A percentile compares a stretch with the other conserved stretches of the same genome.
These are phyloP conservation scores for Arthrobotrys conoides DNA, from an alignment of 2,329 filamentous ascomycete species.

Conservation along the genomic window DNA sequence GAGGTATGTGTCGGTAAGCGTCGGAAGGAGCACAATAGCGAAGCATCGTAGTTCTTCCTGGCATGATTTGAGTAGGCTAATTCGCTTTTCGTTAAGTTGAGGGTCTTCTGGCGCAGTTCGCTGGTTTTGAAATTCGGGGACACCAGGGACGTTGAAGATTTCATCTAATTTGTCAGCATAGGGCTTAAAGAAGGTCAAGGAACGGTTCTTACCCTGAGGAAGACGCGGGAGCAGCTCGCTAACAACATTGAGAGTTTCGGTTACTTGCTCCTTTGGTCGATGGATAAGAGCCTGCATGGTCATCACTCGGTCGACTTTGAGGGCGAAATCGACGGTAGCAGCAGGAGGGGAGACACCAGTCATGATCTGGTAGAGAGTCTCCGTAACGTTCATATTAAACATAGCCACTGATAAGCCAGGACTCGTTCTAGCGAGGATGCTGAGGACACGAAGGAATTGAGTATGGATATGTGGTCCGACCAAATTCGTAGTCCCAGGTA, in stretches of 20 bases:
- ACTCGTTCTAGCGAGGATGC: constrained; percentile 90
- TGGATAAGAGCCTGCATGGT: constrained; percentile 99
- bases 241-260: constrained; percentile 96
- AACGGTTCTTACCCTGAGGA: constrained; percentile 71
- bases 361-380: constrained; percentile 96
- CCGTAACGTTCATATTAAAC: constrained; percentile 95
- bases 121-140: constrained; percentile 64
- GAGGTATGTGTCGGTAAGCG: constrained; percentile 94
- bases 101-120: constrained; percentile 65
- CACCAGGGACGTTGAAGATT: constrained; percentile 68
- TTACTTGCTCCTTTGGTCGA: constrained; percentile 93
- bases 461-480: constrained; percentile 96
- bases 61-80: constrained; percentile 86
- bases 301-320: constrained; percentile 93
- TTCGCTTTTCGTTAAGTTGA: constrained; percentile 81
- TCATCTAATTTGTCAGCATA: constrained; percentile 68
- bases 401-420: constrained; percentile 88
- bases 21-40: constrained; percentile 91
- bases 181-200: constrained; percentile 33
- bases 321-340: constrained; percentile 81
- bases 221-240: constrained; percentile 90
- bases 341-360: constrained; percentile 93
- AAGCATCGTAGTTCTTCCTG: constrained; percentile 90
- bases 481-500: constrained; percentile 94
- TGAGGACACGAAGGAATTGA: constrained; percentile 91